Conservation (phyloP, 345 rosid species). For the Bruguiera sexangula region DNA sequence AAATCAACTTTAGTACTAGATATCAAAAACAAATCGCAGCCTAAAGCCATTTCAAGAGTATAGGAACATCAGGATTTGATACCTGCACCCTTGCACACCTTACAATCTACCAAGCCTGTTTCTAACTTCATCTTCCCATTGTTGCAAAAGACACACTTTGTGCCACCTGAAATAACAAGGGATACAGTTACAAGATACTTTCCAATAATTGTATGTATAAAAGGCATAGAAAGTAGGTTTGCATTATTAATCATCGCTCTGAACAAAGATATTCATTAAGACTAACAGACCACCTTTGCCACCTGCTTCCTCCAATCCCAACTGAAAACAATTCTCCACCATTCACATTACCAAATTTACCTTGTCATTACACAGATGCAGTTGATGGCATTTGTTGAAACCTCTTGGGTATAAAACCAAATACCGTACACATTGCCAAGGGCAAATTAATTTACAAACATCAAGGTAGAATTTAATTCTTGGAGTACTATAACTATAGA, state of each 20-base stretch:
- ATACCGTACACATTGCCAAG: not conserved
- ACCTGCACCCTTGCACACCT: constrained; percentile 97
- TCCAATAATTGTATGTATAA: not conserved
- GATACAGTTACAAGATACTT: constrained; percentile 1
- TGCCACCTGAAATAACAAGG: constrained; percentile 54
- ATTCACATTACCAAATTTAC: too few relatives aligned
- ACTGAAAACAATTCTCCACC: too few relatives aligned
- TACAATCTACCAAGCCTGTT: constrained; percentile 63
- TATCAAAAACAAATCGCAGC: not conserved
- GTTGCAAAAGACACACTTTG: constrained; percentile 80
- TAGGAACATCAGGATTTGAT: constrained; percentile 6
- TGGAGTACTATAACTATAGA: not conserved
- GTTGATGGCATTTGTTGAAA: too few relatives aligned
- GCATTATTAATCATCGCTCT: too few relatives aligned
- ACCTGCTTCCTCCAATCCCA: too few relatives aligned
- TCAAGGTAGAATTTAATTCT: not conserved
- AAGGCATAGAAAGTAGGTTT: not conserved
- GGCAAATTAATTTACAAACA: not conserved
- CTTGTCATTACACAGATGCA: too few relatives aligned
- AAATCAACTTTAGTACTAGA: not conserved
- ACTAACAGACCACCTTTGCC: too few relatives aligned
- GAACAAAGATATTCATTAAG: too few relatives aligned
- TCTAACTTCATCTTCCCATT: constrained; percentile 88
- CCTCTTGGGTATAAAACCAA: not conserved
- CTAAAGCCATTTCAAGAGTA: not conserved